Evolutionary conservation across 768 basidiomycete species (phyloP).

Genomic region (Trametes cingulata): DNA sequence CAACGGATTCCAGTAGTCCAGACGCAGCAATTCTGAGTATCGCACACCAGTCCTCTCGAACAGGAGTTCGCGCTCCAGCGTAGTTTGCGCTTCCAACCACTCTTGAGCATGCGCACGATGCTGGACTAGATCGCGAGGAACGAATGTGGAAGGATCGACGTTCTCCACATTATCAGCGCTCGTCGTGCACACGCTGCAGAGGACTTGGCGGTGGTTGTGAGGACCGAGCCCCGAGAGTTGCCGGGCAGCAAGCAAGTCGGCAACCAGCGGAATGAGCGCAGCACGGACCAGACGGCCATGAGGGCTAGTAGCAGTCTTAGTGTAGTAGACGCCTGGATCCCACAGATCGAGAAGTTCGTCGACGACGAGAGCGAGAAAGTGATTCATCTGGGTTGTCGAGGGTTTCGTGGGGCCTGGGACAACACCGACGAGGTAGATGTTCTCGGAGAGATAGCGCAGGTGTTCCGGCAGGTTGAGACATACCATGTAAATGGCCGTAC

Average conservation of each 20-base stretch:
- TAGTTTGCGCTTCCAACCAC: neutral
- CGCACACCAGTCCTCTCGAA: constrained; percentile 25
- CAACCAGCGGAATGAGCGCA: constrained; percentile 34
- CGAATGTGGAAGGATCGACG: neutral
- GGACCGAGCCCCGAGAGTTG: constrained; percentile 32
- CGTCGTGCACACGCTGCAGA: constrained; percentile 26
- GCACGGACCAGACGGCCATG: constrained; percentile 32
- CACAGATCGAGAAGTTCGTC: constrained; percentile 38
- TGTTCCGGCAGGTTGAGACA: constrained; percentile 28
- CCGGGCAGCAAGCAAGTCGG: constrained; percentile 37
- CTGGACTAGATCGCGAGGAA: neutral
- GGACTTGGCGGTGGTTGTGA: constrained; percentile 20
- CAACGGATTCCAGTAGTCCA: constrained; percentile 42
- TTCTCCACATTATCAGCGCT: neutral
- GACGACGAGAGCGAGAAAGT: constrained; percentile 38
- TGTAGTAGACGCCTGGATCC: constrained; percentile 32
- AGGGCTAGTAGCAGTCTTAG: constrained; percentile 26
- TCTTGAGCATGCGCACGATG: neutral
- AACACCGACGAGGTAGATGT: constrained; percentile 43
- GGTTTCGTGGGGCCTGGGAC: constrained; percentile 44
- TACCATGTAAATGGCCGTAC: constrained; percentile 22
- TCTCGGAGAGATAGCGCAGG: constrained; percentile 25
- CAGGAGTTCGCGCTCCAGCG: neutral
- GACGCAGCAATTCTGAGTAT: constrained; percentile 31
- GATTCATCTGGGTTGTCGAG: constrained; percentile 35